Conservation (phyloP, 306 rosid species). For the Malus fusca region DNA sequence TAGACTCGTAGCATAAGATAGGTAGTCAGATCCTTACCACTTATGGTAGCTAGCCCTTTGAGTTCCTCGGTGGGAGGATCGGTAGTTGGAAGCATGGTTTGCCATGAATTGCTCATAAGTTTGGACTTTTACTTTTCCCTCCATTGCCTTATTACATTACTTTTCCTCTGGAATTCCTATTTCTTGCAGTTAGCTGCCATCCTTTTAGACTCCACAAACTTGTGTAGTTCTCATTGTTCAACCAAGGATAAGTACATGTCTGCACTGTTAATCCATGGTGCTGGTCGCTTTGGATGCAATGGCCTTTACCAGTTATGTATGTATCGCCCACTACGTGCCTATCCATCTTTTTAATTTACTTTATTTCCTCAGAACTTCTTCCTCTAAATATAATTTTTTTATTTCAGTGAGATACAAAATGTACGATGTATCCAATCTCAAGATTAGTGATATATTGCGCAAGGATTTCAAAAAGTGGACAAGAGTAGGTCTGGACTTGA, state of each 20-base stretch:
- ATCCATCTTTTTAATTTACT: background rate
- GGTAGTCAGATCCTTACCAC: background rate
- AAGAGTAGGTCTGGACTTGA: slow-evolving; percentile 42
- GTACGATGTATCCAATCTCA: slow-evolving; percentile 52
- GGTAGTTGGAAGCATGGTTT: background rate
- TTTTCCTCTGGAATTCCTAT: background rate
- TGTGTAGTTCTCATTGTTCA: slow-evolving; percentile 43
- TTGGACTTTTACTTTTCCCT: background rate
- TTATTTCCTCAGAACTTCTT: background rate
- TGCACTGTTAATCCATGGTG: slow-evolving; percentile 72
- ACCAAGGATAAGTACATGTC: slow-evolving; percentile 72
- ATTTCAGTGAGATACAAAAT: slow-evolving; percentile 65
- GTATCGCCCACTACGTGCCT: slow-evolving; percentile 4
- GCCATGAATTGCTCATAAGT: background rate
- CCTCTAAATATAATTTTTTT: background rate
- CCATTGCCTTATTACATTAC: background rate
- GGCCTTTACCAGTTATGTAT: slow-evolving; percentile 71
- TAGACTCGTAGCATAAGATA: background rate
- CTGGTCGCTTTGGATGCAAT: slow-evolving; percentile 76
- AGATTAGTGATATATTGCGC: slow-evolving; percentile 46
- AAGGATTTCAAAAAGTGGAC: slow-evolving; percentile 86
- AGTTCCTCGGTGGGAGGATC: background rate
- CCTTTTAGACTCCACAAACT: slow-evolving; percentile 61
- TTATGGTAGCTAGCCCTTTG: background rate
- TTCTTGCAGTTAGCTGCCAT: slow-evolving; percentile 67